These are phyloP conservation scores for Striga hermonthica DNA, from an alignment of 305 asterid species.

Conservation along the genomic window DNA sequence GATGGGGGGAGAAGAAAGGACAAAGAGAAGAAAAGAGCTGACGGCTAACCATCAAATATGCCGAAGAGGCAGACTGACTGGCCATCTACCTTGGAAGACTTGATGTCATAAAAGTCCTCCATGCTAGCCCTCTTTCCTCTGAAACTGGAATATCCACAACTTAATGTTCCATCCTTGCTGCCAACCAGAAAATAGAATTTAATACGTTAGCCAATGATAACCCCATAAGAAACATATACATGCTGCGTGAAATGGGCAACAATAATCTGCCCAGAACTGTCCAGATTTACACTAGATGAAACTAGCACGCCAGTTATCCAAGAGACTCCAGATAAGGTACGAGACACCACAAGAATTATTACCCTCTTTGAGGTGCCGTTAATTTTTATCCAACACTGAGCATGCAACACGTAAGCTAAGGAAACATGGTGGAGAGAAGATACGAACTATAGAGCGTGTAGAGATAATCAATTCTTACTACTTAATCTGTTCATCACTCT, in stretches of 20 bases:
- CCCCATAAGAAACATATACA: slow-evolving; percentile 13
- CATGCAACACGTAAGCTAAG: slow-evolving; percentile 16
- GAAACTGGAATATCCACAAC: slow-evolving; percentile 92
- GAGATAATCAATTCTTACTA: slow-evolving; percentile 24
- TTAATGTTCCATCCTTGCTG: slow-evolving; percentile 85
- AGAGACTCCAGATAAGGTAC: slow-evolving; percentile 22
- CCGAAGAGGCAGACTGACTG: slow-evolving; percentile 82
- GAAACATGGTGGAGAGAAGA: not conserved
- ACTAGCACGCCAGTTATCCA: slow-evolving; percentile 20
- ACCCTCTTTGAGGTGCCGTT: not conserved
- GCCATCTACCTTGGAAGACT: slow-evolving; percentile 70
- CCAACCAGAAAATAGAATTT: slow-evolving; percentile 37
- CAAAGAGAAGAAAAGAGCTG: slow-evolving; percentile 9
- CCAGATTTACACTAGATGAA: slow-evolving; percentile 20
- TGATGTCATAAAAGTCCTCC: slow-evolving; percentile 96
- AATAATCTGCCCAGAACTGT: slow-evolving; percentile 20
- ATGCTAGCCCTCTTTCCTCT: slow-evolving; percentile 95
- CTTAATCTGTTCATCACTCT: slow-evolving; percentile 19
- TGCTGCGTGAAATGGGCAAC: slow-evolving; percentile 16
- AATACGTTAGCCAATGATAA: slow-evolving; percentile 14
- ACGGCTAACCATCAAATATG: slow-evolving; percentile 85
- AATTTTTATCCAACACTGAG: not conserved
- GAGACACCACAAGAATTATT: slow-evolving; percentile 4
- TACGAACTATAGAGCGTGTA: slow-evolving; percentile 1
- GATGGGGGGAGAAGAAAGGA: slow-evolving; percentile 24